These are phyloP conservation scores for Colletotrichum australisinense DNA, from an alignment of 2,329 filamentous ascomycete species.

Conservation along the genomic window DNA sequence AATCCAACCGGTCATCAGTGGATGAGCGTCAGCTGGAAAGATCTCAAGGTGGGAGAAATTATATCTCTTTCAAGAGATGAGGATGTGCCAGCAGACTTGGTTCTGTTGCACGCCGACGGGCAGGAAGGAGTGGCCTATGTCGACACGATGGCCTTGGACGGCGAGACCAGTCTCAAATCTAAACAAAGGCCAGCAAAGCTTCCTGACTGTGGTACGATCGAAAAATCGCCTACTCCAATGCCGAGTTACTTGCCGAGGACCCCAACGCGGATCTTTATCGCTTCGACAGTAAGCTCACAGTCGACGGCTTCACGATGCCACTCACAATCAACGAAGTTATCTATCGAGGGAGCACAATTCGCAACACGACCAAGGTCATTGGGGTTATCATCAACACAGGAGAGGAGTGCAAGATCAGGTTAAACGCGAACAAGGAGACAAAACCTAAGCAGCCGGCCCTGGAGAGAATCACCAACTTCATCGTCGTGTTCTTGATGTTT, in stretches of 20 bases:
- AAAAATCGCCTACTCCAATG: constrained; percentile 64
- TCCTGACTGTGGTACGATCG: constrained; percentile 66
- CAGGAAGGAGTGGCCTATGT: constrained; percentile 84
- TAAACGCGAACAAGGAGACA: constrained; percentile 91
- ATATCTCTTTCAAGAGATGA: constrained; percentile 74
- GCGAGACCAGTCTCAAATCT: constrained; percentile 84
- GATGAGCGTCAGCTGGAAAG: constrained; percentile 58
- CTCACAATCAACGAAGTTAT: constrained; percentile 85
- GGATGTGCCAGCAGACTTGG: constrained; percentile 82
- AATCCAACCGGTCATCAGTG: constrained; percentile 64
- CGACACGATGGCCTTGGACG: constrained; percentile 86
- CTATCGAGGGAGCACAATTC: constrained; percentile 85
- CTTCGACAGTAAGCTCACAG: constrained; percentile 76
- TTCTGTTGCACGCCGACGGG: constrained; percentile 80
- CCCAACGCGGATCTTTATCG: constrained; percentile 82
- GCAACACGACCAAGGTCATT: constrained; percentile 80
- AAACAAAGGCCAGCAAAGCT: constrained; percentile 75
- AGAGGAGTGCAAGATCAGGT: constrained; percentile 91
- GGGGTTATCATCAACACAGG: constrained; percentile 89
- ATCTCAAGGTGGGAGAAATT: constrained; percentile 62
- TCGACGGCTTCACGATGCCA: constrained; percentile 69
- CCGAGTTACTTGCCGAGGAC: constrained; percentile 78
- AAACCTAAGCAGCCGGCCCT: constrained; percentile 84
- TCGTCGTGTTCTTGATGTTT: constrained; percentile 82
- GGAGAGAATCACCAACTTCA: constrained; percentile 80